A percentile compares a stretch with the other conserved stretches of the same genome.
These are phyloP conservation scores for Phlyctochytrium bullatum DNA, from an alignment of 192 early-diverging fungal species.

Conservation along the genomic window DNA sequence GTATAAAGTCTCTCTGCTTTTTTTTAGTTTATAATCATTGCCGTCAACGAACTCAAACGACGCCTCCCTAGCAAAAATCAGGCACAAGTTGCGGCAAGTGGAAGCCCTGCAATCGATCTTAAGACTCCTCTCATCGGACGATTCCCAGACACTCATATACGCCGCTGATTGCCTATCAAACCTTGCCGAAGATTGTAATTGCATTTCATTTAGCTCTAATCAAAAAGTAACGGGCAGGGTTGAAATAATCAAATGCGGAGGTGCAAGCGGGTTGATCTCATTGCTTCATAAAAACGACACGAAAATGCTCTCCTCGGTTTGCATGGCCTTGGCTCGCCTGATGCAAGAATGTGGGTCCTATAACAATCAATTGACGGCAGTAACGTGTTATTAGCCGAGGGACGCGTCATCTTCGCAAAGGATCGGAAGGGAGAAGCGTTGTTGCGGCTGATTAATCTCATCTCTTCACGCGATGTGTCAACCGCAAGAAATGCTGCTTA, in stretches of 20 bases:
- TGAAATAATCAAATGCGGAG: slow-evolving; percentile 34
- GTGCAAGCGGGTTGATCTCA: slow-evolving; percentile 10
- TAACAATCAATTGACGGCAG: background rate
- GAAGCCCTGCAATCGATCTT: slow-evolving; percentile 36
- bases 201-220: no score
- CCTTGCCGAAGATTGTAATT: slow-evolving; percentile 51
- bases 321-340: slow-evolving; percentile 25
- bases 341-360: slow-evolving; percentile 32
- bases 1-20: no score
- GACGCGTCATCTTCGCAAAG: slow-evolving; percentile 30
- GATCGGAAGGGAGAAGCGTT: slow-evolving; percentile 32
- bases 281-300: slow-evolving; percentile 22
- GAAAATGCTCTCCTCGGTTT: slow-evolving; percentile 21
- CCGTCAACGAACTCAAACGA: no score
- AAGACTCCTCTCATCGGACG: slow-evolving; percentile 37
- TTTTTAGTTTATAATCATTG: no score
- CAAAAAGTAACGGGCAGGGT: slow-evolving; percentile 23
- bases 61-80: slow-evolving; percentile 49
- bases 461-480: slow-evolving; percentile 40
- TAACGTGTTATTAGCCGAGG: slow-evolving; percentile 26
- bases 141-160: slow-evolving; percentile 43
- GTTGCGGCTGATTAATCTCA: slow-evolving; percentile 35
- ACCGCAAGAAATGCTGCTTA: slow-evolving; percentile 54
- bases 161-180: slow-evolving; percentile 49
- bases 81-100: slow-evolving; percentile 24